Conservation (phyloP, 225 moss, liverwort and hornwort genomes). For the Antitrichia curtipendula region DNA sequence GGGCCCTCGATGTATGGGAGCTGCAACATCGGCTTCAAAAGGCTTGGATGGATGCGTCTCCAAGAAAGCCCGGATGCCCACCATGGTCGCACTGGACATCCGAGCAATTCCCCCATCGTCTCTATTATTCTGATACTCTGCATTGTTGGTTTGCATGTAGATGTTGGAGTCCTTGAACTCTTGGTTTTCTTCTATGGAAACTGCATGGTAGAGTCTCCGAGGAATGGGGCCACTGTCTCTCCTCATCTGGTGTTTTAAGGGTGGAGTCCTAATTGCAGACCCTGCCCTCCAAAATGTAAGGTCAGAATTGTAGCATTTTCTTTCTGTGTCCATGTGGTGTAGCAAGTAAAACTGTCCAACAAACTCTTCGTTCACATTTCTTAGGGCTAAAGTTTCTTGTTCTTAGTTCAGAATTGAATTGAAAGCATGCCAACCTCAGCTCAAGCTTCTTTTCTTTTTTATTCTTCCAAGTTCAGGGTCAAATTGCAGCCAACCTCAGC, state of each 20-base stretch:
- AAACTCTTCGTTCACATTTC: neutral
- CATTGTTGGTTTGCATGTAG: neutral
- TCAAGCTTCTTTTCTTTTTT: neutral
- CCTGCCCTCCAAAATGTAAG: neutral
- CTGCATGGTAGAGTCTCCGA: constrained; percentile 24
- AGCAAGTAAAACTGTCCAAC: neutral
- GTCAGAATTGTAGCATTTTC: neutral
- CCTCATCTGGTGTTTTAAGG: constrained; percentile 2
- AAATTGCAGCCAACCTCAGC: neutral
- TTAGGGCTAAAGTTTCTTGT: neutral
- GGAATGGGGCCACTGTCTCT: constrained; percentile 9
- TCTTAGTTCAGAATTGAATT: neutral
- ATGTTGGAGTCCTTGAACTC: constrained; percentile 11
- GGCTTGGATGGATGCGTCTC: constrained; percentile 20
- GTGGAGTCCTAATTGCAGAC: neutral
- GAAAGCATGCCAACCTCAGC: neutral
- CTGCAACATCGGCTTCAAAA: constrained; percentile 25
- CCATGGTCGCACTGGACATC: constrained; percentile 44
- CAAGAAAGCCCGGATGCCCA: constrained; percentile 38
- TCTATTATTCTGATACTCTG: neutral
- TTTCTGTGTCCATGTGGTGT: neutral
- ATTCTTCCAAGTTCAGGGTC: neutral
- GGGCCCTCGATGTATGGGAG: constrained; percentile 31
- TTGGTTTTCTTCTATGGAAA: constrained; percentile 27
- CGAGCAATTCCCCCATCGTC: constrained; percentile 22